Evolutionary conservation across 129 eudicot genomes (phyloP).

Genomic region (Gnaphalium uliginosum): DNA sequence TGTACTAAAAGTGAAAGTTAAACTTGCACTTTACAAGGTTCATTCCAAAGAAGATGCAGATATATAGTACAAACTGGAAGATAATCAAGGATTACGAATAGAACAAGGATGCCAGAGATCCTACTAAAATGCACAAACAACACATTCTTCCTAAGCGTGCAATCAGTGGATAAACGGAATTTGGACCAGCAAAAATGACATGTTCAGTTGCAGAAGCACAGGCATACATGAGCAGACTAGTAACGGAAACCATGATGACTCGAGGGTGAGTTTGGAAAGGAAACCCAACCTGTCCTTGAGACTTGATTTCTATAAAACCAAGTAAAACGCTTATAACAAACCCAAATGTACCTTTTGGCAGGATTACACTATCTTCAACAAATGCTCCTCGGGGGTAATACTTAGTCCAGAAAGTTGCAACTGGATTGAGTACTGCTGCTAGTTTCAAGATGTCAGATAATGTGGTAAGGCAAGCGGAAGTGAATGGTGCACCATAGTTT

Average conservation of each 20-base stretch:
- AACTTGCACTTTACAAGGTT: no score
- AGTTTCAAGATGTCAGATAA: no score
- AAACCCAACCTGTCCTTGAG: slow-evolving; percentile 9
- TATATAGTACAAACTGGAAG: no score
- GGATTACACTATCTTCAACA: background rate
- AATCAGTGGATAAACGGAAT: background rate
- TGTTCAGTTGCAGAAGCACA: slow-evolving; percentile 1
- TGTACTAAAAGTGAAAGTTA: no score
- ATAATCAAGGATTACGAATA: background rate
- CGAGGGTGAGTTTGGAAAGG: slow-evolving; percentile 19
- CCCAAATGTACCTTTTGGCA: background rate
- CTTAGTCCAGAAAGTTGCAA: background rate
- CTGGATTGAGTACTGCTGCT: no score
- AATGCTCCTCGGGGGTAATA: background rate
- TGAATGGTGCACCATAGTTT: no score
- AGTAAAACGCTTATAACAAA: background rate
- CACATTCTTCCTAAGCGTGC: background rate
- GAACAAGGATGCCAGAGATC: background rate
- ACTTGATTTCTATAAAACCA: background rate
- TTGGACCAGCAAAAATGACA: background rate
- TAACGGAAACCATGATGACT: background rate
- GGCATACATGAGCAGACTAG: slow-evolving; percentile 4
- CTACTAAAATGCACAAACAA: slow-evolving; percentile 1
- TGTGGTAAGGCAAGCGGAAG: no score
- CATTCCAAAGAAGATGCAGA: no score